A percentile compares a stretch with the other conserved stretches of the same genome.
phyloP scores from a whole-genome alignment of 208 protist genomes.

The Acanthamoeba pearcei region DNA sequence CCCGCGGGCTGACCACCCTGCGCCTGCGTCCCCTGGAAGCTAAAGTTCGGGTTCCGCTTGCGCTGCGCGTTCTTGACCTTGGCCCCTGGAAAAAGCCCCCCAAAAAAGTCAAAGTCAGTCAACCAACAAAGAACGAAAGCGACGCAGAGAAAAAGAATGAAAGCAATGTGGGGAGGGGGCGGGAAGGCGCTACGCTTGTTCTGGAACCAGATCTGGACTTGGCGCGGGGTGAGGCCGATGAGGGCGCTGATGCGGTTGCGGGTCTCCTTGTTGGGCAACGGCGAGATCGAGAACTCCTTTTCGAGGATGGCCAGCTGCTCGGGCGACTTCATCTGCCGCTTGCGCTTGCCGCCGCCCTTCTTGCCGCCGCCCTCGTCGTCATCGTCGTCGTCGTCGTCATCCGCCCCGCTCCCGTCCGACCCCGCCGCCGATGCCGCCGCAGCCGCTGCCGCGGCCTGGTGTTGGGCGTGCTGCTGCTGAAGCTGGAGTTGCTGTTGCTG shows the following conservation, averaged over 20 bases:
- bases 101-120: neutral
- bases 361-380: neutral
- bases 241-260: slow-evolving; percentile 37
- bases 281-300: slow-evolving; percentile 76
- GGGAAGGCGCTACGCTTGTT: slow-evolving; percentile 61
- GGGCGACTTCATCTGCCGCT: slow-evolving; percentile 74
- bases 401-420: slow-evolving; percentile 21
- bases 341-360: slow-evolving; percentile 69
- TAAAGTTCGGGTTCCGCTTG: slow-evolving; percentile 64
- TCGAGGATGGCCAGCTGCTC: slow-evolving; percentile 72
- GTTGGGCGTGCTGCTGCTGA: neutral
- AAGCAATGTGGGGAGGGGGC: neutral
- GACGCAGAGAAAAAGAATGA: neutral
- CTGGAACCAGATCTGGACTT: slow-evolving; percentile 77
- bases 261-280: slow-evolving; percentile 68
- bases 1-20: neutral
- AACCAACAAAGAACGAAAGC: neutral
- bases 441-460: neutral
- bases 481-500: neutral
- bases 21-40: slow-evolving; percentile 12
- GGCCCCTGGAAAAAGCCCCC: slow-evolving; percentile 9
- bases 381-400: neutral
- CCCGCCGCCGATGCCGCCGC: neutral
- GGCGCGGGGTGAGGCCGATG: slow-evolving; percentile 60
- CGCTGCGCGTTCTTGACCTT: slow-evolving; percentile 74